Conservation (phyloP, 371 early-diverging fungal genomes). For the Mortierella sp. region DNA sequence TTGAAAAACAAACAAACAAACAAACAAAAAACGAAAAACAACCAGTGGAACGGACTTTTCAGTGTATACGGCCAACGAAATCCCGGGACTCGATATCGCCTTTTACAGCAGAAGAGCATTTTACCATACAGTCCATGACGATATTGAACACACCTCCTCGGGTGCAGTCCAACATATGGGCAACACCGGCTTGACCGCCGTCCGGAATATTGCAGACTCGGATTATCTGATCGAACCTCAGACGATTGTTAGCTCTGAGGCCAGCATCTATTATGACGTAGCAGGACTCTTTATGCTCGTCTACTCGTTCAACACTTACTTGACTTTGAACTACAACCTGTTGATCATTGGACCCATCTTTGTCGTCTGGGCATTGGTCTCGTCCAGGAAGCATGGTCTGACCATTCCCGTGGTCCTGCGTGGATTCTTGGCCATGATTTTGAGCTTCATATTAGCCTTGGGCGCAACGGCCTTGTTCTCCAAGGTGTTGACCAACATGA, state of each 20-base stretch:
- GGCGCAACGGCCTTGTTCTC: conserved; percentile 22
- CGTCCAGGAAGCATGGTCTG: conserved; percentile 27
- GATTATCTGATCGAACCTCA: conserved; percentile 51
- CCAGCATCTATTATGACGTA: conserved; percentile 63
- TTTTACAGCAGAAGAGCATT: conserved; percentile 75
- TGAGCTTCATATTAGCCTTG: conserved; percentile 25
- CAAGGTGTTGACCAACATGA: conserved; percentile 28
- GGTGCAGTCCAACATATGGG: conserved; percentile 76
- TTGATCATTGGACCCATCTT: conserved; percentile 54
- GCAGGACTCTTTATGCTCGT: conserved; percentile 62
- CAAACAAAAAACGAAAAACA: neutral
- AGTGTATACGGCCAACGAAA: conserved; percentile 63
- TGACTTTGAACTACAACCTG: conserved; percentile 54
- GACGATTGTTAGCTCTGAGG: conserved; percentile 43
- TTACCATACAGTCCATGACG: conserved; percentile 77
- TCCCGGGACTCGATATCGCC: conserved; percentile 83
- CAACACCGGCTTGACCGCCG: conserved; percentile 56
- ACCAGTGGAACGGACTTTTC: conserved; percentile 75
- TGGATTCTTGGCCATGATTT: conserved; percentile 27
- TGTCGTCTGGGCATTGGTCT: conserved; percentile 42
- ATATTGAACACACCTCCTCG: conserved; percentile 60
- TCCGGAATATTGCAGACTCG: conserved; percentile 55
- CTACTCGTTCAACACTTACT: conserved; percentile 57
- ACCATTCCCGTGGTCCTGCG: conserved; percentile 16
- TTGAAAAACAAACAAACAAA: neutral